These are phyloP conservation scores for Pythium angustatum DNA, from an alignment of 352 stramenopile genomes.

Conservation along the genomic window DNA sequence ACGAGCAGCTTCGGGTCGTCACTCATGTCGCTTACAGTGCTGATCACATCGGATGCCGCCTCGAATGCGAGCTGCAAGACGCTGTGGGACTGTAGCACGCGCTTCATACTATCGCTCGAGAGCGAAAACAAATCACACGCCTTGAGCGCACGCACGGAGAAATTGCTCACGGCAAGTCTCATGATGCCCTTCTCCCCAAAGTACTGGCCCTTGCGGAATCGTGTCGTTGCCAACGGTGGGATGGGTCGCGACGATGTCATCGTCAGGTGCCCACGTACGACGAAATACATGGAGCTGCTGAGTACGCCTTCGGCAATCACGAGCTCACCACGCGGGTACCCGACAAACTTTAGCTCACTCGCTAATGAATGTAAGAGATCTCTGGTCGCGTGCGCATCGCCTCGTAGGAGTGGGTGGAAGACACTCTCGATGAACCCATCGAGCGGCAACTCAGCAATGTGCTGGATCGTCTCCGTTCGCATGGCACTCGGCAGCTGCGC, in stretches of 20 bases:
- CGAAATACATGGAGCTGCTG: constrained; percentile 53
- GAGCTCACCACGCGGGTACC: constrained; percentile 47
- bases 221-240: not conserved
- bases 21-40: not conserved
- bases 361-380: constrained; percentile 21
- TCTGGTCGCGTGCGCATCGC: constrained; percentile 17
- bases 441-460: constrained; percentile 47
- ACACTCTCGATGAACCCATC: constrained; percentile 35
- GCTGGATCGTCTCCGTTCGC: constrained; percentile 41
- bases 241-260: constrained; percentile 11
- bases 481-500: constrained; percentile 46
- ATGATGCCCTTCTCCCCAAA: constrained; percentile 56
- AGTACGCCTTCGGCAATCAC: constrained; percentile 53
- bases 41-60: constrained; percentile 20
- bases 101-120: constrained; percentile 25
- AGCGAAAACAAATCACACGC: constrained; percentile 60
- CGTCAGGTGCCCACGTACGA: constrained; percentile 47
- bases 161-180: constrained; percentile 40
- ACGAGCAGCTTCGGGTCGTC: not conserved
- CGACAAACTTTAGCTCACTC: constrained; percentile 46
- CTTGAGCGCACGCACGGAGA: constrained; percentile 45
- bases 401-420: constrained; percentile 33
- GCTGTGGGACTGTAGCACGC: constrained; percentile 21
- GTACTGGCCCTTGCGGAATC: constrained; percentile 40
- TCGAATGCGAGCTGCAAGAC: constrained; percentile 21